Percentiles rank a stretch among this genome's conserved stretches.
phyloP scores from a whole-genome alignment of 257 asterid genomes.

The Petrea volubilis region DNA sequence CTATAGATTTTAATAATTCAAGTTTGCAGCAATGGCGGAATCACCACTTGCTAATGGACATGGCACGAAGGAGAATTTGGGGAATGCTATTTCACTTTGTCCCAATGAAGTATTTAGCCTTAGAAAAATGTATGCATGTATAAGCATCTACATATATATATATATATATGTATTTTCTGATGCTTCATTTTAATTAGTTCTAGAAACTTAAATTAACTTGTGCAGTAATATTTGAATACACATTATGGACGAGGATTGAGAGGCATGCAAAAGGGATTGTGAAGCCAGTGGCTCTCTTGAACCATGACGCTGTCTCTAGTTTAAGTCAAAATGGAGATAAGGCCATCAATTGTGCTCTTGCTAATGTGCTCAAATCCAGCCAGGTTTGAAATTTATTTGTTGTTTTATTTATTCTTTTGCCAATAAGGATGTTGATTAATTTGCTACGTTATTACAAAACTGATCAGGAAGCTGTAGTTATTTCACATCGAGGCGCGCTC shows the following conservation, averaged over 20 bases:
- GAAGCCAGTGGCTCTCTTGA: slow-evolving; percentile 37
- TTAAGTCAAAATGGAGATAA: slow-evolving; percentile 35
- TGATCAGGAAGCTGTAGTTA: slow-evolving; percentile 31
- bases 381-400: too few species aligned
- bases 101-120: neutral
- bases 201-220: neutral
- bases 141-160: too few species aligned
- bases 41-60: neutral
- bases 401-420: neutral
- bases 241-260: slow-evolving; percentile 57
- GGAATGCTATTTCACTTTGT: neutral
- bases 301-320: slow-evolving; percentile 39
- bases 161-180: too few species aligned
- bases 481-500: slow-evolving; percentile 35
- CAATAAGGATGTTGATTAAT: neutral
- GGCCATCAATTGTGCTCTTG: slow-evolving; percentile 31
- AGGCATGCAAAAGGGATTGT: slow-evolving; percentile 57
- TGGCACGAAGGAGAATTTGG: neutral
- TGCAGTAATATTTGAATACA: neutral
- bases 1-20: neutral
- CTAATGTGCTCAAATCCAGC: slow-evolving; percentile 47
- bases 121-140: neutral
- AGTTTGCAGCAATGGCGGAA: neutral
- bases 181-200: too few species aligned
- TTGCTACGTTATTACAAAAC: neutral